phyloP scores from a whole-genome alignment of 1,284 basidiomycete genomes.

The Pascua guehoae region DNA sequence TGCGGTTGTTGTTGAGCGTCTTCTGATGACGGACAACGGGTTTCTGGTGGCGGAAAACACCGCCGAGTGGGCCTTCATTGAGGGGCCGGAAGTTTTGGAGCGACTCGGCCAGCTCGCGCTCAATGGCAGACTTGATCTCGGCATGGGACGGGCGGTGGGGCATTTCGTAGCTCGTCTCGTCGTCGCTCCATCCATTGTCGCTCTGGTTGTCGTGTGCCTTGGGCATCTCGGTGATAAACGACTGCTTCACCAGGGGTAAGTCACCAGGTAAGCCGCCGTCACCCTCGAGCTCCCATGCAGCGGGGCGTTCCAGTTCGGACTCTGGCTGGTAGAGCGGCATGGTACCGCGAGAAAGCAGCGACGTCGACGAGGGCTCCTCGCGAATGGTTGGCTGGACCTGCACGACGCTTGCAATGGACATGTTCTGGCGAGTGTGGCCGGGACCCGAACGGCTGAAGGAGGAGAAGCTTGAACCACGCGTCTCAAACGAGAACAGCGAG shows the following conservation, averaged over 20 bases:
- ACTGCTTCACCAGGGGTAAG: slow-evolving; percentile 21
- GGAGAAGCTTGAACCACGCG: slow-evolving; percentile 23
- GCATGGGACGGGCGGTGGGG: slow-evolving; percentile 1
- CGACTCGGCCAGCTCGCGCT: slow-evolving; percentile 24
- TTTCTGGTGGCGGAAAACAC: slow-evolving; percentile 1
- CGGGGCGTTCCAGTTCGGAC: background rate
- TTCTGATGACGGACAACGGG: slow-evolving; percentile 28
- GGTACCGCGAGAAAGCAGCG: background rate
- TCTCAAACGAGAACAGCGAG: slow-evolving; percentile 35
- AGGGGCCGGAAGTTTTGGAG: slow-evolving; percentile 31
- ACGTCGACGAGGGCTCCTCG: slow-evolving; percentile 31
- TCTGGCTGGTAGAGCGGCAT: slow-evolving; percentile 23
- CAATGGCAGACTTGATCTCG: slow-evolving; percentile 30
- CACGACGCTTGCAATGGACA: slow-evolving; percentile 26
- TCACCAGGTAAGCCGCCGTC: slow-evolving; percentile 25
- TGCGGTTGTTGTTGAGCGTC: slow-evolving; percentile 24
- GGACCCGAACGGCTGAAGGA: slow-evolving; percentile 14
- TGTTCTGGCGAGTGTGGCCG: slow-evolving; percentile 33
- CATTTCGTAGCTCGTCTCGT: background rate
- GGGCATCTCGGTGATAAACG: background rate
- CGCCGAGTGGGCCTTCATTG: slow-evolving; percentile 11
- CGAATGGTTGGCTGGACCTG: slow-evolving; percentile 35
- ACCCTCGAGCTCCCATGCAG: background rate
- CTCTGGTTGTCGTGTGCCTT: background rate
- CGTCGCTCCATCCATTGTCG: background rate